Evolutionary conservation across 2,329 filamentous ascomycete genomes (phyloP).

Genomic region (Phaeophleospora eucalypticola): DNA sequence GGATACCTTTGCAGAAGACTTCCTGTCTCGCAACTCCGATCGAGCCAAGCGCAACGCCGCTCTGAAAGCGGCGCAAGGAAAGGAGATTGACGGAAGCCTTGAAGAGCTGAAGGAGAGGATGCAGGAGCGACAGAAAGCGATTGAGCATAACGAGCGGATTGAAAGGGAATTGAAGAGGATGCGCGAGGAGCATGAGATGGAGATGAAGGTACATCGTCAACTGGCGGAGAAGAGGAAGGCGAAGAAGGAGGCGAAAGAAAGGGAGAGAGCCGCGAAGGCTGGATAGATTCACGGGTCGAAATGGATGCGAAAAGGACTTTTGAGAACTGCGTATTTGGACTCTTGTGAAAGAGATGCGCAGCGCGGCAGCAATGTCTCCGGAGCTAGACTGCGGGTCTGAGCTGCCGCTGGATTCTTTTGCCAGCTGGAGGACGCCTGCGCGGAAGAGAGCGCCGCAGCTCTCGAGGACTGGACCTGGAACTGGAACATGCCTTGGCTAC

Average conservation of each 20-base stretch:
- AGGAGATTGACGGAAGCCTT: conserved; percentile 28
- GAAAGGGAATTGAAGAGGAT: conserved; percentile 41
- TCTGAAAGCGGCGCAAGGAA: conserved; percentile 28
- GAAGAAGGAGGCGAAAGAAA: conserved; percentile 34
- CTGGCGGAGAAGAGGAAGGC: conserved; percentile 37
- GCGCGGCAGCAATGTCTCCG: no score
- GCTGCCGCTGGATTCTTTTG: no score
- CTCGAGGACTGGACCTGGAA: no score
- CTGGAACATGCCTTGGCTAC: no score
- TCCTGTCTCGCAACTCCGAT: conserved; percentile 34
- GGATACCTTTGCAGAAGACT: conserved; percentile 38
- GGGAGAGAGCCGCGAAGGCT: conserved; percentile 15
- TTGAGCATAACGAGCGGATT: conserved; percentile 40
- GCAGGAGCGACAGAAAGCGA: conserved; percentile 35
- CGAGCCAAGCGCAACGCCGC: conserved; percentile 36
- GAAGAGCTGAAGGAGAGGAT: conserved; percentile 32
- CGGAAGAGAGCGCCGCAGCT: no score
- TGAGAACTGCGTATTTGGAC: no score
- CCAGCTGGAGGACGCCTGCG: no score
- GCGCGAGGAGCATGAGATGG: conserved; percentile 42
- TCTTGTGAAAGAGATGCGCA: no score
- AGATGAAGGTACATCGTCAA: conserved; percentile 43
- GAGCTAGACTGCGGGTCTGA: no score
- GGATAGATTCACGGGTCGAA: not conserved
- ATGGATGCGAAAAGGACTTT: not conserved